Evolutionary conservation across 352 stramenopile species (phyloP).

Genomic region (Phytophthora pseudosyringae): DNA sequence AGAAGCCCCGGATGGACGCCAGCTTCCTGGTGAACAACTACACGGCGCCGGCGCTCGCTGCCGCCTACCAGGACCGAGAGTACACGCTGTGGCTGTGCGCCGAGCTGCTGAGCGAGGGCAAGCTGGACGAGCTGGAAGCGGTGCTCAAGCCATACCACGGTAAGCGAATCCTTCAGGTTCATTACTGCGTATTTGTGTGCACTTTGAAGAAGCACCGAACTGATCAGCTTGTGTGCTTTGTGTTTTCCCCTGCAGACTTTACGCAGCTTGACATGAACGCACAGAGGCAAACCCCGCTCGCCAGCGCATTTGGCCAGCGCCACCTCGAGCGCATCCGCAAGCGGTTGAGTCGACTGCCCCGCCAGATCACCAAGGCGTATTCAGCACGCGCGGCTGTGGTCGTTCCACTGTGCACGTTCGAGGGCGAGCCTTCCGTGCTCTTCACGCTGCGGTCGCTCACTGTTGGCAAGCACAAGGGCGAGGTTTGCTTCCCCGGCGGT

Average conservation of each 20-base stretch:
- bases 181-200: not conserved
- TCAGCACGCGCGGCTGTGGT: constrained; percentile 93
- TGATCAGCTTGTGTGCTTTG: constrained; percentile 9
- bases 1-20: constrained; percentile 74
- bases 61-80: constrained; percentile 94
- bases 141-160: constrained; percentile 83
- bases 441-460: constrained; percentile 95
- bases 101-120: constrained; percentile 74
- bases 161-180: constrained; percentile 12
- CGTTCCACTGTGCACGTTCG: constrained; percentile 96
- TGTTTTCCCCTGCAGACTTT: constrained; percentile 50
- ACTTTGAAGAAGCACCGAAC: not conserved
- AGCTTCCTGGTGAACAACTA: constrained; percentile 96
- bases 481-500: constrained; percentile 97
- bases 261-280: constrained; percentile 43
- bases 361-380: constrained; percentile 94
- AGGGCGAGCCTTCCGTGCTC: constrained; percentile 94
- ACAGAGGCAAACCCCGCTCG: constrained; percentile 55
- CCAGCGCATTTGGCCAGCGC: constrained; percentile 80
- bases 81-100: constrained; percentile 83
- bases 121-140: constrained; percentile 71
- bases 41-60: constrained; percentile 94
- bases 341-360: constrained; percentile 93
- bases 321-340: constrained; percentile 95
- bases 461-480: constrained; percentile 94